Conservation (phyloP, 2,329 filamentous ascomycete species). For the Penicillium griseofulvum region DNA sequence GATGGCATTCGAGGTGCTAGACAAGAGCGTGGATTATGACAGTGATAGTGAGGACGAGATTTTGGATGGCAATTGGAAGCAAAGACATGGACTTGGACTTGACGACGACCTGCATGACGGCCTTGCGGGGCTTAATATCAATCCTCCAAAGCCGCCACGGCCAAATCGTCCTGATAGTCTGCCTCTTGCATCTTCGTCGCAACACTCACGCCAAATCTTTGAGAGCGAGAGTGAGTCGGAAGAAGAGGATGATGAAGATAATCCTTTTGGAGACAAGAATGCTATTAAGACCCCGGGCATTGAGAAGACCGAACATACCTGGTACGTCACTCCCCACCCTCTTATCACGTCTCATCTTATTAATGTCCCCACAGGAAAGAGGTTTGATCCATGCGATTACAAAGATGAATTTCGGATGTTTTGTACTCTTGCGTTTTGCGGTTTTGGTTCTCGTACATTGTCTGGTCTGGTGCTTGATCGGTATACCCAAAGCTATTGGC, state of each 20-base stretch:
- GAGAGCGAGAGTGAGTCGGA: conserved; percentile 57
- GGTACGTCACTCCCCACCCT: conserved; percentile 26
- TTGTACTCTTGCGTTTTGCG: neutral
- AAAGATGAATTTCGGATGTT: neutral
- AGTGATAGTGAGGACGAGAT: conserved; percentile 63
- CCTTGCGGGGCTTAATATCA: conserved; percentile 37
- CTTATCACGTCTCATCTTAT: neutral
- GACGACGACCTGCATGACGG: conserved; percentile 30
- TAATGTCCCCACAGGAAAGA: conserved; percentile 29
- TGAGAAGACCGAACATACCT: conserved; percentile 34
- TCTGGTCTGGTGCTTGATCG: conserved; percentile 3
- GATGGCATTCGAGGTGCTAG: conserved; percentile 92
- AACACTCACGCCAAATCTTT: conserved; percentile 32
- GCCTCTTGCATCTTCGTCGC: conserved; percentile 26
- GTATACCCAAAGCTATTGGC: conserved; percentile 9
- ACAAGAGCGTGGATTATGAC: conserved; percentile 61
- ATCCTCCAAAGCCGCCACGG: conserved; percentile 38
- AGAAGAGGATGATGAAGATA: conserved; percentile 73
- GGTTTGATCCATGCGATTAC: conserved; percentile 16
- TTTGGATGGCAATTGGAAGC: conserved; percentile 30
- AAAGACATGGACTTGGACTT: conserved; percentile 16
- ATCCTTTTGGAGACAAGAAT: conserved; percentile 84
- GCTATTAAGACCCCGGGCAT: conserved; percentile 46
- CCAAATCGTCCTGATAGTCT: conserved; percentile 63
- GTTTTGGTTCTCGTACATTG: neutral